Conservation (phyloP, 2,329 filamentous ascomycete species). For the Pseudofabraea citricarpa region DNA sequence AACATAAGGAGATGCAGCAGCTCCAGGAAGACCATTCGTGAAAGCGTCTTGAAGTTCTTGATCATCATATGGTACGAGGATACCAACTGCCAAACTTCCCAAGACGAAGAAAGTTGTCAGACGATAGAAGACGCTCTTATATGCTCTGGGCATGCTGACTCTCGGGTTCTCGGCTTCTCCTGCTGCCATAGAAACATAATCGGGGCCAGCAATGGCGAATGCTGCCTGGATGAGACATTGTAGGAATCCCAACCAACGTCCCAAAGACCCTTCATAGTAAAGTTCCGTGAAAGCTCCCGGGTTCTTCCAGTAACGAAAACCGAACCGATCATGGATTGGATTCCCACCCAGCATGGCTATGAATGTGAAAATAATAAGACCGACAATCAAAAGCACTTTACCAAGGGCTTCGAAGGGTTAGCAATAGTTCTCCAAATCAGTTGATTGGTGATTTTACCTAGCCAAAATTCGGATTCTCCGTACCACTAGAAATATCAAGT, state of each 20-base stretch:
- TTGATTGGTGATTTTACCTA: constrained; percentile 21
- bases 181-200: constrained; percentile 51
- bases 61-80: constrained; percentile 55
- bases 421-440: background rate
- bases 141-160: constrained; percentile 61
- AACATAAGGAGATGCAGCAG: constrained; percentile 48
- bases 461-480: constrained; percentile 73
- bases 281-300: constrained; percentile 47
- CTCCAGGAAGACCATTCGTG: constrained; percentile 39
- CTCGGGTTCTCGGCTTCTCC: constrained; percentile 63
- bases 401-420: constrained; percentile 44
- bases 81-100: constrained; percentile 55
- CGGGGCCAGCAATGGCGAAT: constrained; percentile 64
- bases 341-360: constrained; percentile 61
- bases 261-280: constrained; percentile 47
- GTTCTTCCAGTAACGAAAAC: constrained; percentile 44
- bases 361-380: constrained; percentile 52
- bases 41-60: constrained; percentile 49
- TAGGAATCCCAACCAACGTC: constrained; percentile 56
- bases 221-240: constrained; percentile 56
- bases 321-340: constrained; percentile 48
- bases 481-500: too few relatives aligned
- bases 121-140: constrained; percentile 70
- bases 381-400: constrained; percentile 62
- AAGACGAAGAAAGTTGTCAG: constrained; percentile 69